Evolutionary conservation across 2,329 filamentous ascomycete species (phyloP), one percentile per base, ranked within the genome.

Genomic region (Lasiodiplodia hormozganensis): DNA sequence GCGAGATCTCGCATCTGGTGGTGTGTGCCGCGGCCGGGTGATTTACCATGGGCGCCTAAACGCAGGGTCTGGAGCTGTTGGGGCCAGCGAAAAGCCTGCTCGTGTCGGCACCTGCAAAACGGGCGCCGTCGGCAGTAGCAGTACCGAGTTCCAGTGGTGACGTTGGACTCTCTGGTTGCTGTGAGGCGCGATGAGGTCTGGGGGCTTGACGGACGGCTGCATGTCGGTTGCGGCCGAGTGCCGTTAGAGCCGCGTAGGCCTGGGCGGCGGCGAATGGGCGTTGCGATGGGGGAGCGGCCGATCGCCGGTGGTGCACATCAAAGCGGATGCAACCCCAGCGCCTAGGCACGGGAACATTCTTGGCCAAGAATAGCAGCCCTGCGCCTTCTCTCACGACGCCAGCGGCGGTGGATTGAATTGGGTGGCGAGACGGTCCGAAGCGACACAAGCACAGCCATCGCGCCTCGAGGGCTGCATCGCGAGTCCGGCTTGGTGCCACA

Each of bases 241-340:
- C 60, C 60, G 60, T 64, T 64, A 34, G 60, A 64, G 60, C 60
- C 60, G 60, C 47, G 60, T 47, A 64, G 58, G 40, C 58, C n/a
- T 28, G 36, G 54, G 21, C 58, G 31, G 23, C 58, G 58, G 58
- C 58, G 58, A 62, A 51, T 49, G 36, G 57, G 57, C 57, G 57
- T 34, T 10, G 31, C 31, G 43, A 60, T 60, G 58, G 40, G 47
- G 28, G 60, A 51, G 47, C 5, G 60, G 60, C 43, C 60, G 60
- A 64, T 64, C 60, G 60, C 60, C 58, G 40, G 40, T 28, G 60
- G 43, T 34, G 60, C 60, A 49, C 47, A 62, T 62, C 58, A 49
- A n/a, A 23, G 58, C 58, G 58, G 58, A 49, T 43, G 58, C 58
- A 62, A 60, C 57, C 57, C 57, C 57, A 60, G 40, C 28, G 40